Conservation (phyloP, 2,329 filamentous ascomycete genomes). For the Amesomyces nigricolor region DNA sequence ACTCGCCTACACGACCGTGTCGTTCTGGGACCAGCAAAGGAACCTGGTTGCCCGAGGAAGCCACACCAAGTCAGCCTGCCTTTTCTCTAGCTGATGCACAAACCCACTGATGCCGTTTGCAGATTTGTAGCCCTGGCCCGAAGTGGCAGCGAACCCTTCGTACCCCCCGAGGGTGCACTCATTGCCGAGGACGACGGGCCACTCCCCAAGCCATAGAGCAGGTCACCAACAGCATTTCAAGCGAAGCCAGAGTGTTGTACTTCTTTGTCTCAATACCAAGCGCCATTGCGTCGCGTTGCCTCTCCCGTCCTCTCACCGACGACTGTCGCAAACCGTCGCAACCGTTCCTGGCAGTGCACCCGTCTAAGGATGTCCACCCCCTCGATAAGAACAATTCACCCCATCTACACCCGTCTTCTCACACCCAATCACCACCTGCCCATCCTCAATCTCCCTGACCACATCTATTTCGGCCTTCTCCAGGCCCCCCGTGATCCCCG, state of each 20-base stretch:
- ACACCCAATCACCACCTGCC: constrained; percentile 3
- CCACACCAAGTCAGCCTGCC: constrained; percentile 54
- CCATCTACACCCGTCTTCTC: not conserved
- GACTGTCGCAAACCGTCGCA: no score
- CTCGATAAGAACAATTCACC: not conserved
- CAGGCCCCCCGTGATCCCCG: not conserved
- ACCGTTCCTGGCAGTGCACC: not conserved
- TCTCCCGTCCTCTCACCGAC: not conserved
- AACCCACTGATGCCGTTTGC: not conserved
- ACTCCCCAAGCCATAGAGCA: no score
- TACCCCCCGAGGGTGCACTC: not conserved
- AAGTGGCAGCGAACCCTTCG: constrained; percentile 1
- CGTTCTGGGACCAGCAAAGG: constrained; percentile 54
- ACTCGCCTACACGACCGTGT: constrained; percentile 55
- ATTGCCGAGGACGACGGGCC: not conserved
- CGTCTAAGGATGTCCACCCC: not conserved
- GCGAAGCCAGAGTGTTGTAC: no score
- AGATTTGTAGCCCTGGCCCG: constrained; percentile 15
- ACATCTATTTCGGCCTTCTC: not conserved
- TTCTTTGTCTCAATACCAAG: not conserved
- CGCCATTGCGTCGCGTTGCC: not conserved
- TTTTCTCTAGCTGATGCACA: not conserved
- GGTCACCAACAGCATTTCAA: no score
- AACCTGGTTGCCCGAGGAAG: constrained; percentile 57
- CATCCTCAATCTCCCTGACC: not conserved